Conservation (phyloP, 1,284 basidiomycete genomes). For the Fereydounia khargensis region DNA sequence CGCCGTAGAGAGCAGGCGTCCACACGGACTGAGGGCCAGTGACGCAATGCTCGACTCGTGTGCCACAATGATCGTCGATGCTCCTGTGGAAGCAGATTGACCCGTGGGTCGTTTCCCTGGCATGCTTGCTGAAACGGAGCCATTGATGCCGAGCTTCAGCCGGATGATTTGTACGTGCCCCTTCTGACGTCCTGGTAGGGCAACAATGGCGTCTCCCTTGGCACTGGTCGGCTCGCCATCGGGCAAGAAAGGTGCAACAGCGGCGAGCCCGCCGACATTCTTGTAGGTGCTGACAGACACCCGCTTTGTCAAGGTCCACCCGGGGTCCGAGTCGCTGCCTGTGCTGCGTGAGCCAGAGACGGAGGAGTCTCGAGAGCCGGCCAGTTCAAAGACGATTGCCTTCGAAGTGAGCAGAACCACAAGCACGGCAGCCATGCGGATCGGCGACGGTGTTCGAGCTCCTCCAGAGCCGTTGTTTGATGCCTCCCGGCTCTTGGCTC, state of each 20-base stretch:
- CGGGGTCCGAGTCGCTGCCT: too few relatives aligned
- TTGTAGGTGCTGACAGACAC: slow-evolving; percentile 24
- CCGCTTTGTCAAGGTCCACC: slow-evolving; percentile 29
- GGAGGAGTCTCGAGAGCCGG: too few relatives aligned
- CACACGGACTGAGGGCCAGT: slow-evolving; percentile 31
- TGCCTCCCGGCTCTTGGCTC: background rate
- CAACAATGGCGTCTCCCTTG: slow-evolving; percentile 12
- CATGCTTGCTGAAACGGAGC: background rate
- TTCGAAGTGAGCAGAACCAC: slow-evolving; percentile 35
- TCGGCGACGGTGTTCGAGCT: background rate
- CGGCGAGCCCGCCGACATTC: slow-evolving; percentile 22
- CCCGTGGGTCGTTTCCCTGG: background rate
- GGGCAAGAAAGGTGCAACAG: slow-evolving; percentile 10
- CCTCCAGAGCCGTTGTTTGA: too few relatives aligned
- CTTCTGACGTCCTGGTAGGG: slow-evolving; percentile 40
- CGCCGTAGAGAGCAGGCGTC: slow-evolving; percentile 30
- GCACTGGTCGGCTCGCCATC: background rate
- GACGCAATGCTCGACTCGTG: slow-evolving; percentile 35
- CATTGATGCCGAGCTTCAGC: slow-evolving; percentile 5
- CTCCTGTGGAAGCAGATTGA: too few relatives aligned
- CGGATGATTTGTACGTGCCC: slow-evolving; percentile 44
- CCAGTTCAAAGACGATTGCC: slow-evolving; percentile 37
- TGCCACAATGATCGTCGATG: slow-evolving; percentile 44
- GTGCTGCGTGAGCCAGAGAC: background rate
- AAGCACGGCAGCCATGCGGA: slow-evolving; percentile 7